Evolutionary conservation across 331 rosid species (phyloP).

Genomic region (Acacia pycnantha): DNA sequence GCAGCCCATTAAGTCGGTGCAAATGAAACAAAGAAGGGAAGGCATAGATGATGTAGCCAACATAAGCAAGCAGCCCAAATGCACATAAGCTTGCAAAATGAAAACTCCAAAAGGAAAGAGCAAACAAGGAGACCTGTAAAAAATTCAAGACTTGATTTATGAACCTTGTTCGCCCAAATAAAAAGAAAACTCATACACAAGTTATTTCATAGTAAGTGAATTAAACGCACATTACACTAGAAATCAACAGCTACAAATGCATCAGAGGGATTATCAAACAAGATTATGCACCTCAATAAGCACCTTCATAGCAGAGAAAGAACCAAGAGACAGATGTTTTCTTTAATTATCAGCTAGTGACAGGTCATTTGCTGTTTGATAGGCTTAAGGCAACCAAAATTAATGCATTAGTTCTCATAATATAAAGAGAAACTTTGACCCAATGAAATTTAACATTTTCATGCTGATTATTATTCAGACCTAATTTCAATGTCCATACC

Average conservation of each 20-base stretch:
- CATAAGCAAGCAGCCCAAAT: conserved; percentile 92
- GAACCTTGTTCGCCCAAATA: background rate
- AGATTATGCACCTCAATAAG: conserved; percentile 2
- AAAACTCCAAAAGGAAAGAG: conserved; percentile 94
- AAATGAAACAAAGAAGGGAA: conserved; percentile 88
- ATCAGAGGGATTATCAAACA: conserved; percentile 18
- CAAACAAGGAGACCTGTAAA: conserved; percentile 88
- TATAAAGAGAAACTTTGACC: too few relatives aligned
- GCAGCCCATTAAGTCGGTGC: conserved; percentile 93
- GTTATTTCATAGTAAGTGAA: conserved; percentile 1
- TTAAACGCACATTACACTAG: conserved; percentile 16
- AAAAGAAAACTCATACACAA: background rate
- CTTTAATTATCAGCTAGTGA: conserved; percentile 12
- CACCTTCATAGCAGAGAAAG: conserved; percentile 9
- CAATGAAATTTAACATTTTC: too few relatives aligned
- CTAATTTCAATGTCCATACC: too few relatives aligned
- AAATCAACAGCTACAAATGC: conserved; percentile 14
- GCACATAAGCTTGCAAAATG: conserved; percentile 97
- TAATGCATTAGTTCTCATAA: too few relatives aligned
- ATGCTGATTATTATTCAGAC: too few relatives aligned
- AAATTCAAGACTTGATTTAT: conserved; percentile 19
- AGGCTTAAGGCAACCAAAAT: too few relatives aligned
- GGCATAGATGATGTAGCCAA: conserved; percentile 79
- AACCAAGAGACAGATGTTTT: background rate
- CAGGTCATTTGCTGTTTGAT: background rate